A percentile compares a stretch with the other conserved stretches of the same genome.
phyloP scores from a whole-genome alignment of 129 eudicot species.

The Calendula officinalis region DNA sequence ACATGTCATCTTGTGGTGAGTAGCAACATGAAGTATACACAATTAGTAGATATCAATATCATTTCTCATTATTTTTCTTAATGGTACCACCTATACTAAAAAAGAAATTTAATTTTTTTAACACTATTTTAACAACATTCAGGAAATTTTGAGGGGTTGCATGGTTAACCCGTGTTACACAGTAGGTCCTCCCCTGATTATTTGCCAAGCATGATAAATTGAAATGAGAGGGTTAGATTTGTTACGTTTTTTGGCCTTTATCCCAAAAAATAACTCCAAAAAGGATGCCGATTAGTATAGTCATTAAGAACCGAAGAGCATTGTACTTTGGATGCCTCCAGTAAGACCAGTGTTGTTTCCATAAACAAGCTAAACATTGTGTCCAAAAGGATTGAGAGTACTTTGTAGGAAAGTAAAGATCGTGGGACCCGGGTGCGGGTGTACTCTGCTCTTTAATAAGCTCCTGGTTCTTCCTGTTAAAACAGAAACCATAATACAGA shows the following conservation, averaged over 20 bases:
- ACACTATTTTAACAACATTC: too few relatives aligned
- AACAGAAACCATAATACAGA: not conserved
- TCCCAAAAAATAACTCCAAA: constrained; percentile 25
- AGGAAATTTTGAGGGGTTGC: too few relatives aligned
- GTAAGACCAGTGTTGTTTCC: constrained; percentile 16
- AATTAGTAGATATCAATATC: too few relatives aligned
- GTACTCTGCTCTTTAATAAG: constrained; percentile 14
- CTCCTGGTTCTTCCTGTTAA: constrained; percentile 12
- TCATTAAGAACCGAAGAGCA: constrained; percentile 19
- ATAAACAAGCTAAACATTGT: constrained; percentile 18
- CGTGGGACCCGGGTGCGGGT: constrained; percentile 13
- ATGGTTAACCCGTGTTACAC: too few relatives aligned
- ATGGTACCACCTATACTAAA: too few relatives aligned
- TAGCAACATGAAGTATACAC: too few relatives aligned
- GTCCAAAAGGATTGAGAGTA: constrained; percentile 16
- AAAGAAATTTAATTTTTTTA: too few relatives aligned
- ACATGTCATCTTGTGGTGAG: too few relatives aligned
- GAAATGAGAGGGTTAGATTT: not conserved
- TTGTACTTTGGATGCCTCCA: constrained; percentile 27
- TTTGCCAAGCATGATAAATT: not conserved
- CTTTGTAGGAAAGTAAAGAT: constrained; percentile 18
- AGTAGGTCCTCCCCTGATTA: too few relatives aligned
- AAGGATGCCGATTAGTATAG: constrained; percentile 9
- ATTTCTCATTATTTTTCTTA: too few relatives aligned
- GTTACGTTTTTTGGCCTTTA: constrained; percentile 25